Evolutionary conservation across 768 basidiomycete species (phyloP).

Genomic region (Boletus rubescentipes): DNA sequence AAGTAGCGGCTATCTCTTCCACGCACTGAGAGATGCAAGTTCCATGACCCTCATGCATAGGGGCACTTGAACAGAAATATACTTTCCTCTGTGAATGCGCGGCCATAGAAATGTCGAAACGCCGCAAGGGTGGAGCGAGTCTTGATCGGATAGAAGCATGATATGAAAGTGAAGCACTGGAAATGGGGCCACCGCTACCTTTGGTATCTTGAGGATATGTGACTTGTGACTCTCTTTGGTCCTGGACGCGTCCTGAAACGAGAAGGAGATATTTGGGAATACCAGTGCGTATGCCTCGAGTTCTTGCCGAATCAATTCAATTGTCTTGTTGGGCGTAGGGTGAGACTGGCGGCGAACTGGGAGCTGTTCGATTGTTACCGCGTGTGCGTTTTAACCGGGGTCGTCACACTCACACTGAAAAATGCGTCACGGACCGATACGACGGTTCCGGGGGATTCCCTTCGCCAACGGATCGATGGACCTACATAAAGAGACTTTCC

Average conservation of each 20-base stretch:
- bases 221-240: constrained; percentile 39
- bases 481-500: constrained; percentile 69
- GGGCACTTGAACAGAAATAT: constrained; percentile 8
- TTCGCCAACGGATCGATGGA: constrained; percentile 70
- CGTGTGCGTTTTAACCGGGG: neutral
- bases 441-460: constrained; percentile 73
- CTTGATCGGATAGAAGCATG: constrained; percentile 41
- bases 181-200: constrained; percentile 45
- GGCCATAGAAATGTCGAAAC: constrained; percentile 76
- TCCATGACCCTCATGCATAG: constrained; percentile 12
- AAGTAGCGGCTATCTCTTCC: constrained; percentile 55
- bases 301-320: constrained; percentile 69
- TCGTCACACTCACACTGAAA: constrained; percentile 61
- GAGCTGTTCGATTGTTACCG: constrained; percentile 45
- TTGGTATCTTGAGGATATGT: constrained; percentile 58
- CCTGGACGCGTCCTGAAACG: constrained; percentile 55
- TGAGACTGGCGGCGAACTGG: constrained; percentile 80
- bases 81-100: constrained; percentile 65
- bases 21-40: constrained; percentile 51
- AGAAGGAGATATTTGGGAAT: constrained; percentile 68
- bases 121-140: constrained; percentile 59
- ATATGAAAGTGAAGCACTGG: constrained; percentile 4
- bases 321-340: constrained; percentile 52
- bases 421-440: constrained; percentile 88
- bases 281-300: constrained; percentile 73